Conservation (phyloP, 2,329 filamentous ascomycete genomes). For the Neonectria punicea region DNA sequence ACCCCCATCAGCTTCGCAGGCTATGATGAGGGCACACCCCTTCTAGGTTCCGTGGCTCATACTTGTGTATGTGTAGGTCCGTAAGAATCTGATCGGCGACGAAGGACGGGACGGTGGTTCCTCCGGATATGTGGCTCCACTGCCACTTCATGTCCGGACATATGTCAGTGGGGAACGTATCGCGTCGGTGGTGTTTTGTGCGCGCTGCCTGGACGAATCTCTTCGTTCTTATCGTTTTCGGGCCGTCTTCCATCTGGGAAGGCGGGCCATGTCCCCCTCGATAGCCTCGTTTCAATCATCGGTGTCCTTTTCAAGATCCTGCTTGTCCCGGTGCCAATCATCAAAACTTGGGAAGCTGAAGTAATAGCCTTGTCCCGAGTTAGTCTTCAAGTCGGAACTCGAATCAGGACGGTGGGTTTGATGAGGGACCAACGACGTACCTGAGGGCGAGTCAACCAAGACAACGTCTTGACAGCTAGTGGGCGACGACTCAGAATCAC, state of each 20-base stretch:
- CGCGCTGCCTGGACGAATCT: slow-evolving; percentile 22
- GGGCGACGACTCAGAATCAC: slow-evolving; percentile 33
- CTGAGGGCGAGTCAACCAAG: slow-evolving; percentile 43
- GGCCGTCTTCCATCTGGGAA: slow-evolving; percentile 29
- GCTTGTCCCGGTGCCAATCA: slow-evolving; percentile 64
- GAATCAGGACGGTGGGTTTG: neutral
- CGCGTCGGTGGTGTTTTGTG: slow-evolving; percentile 19
- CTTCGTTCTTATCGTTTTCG: slow-evolving; percentile 16
- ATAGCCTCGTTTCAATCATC: slow-evolving; percentile 37
- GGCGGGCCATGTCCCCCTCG: slow-evolving; percentile 19
- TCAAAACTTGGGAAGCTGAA: slow-evolving; percentile 81
- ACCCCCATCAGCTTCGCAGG: slow-evolving; percentile 24
- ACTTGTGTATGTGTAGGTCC: slow-evolving; percentile 6
- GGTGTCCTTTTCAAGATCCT: slow-evolving; percentile 38
- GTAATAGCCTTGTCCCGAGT: slow-evolving; percentile 60
- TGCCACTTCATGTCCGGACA: slow-evolving; percentile 29
- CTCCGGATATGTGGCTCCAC: slow-evolving; percentile 29
- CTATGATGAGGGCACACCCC: slow-evolving; percentile 29
- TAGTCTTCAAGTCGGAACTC: slow-evolving; percentile 48
- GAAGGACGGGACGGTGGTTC: slow-evolving; percentile 22
- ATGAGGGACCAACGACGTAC: slow-evolving; percentile 26
- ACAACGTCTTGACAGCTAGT: slow-evolving; percentile 38
- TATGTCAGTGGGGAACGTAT: slow-evolving; percentile 15
- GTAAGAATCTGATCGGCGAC: slow-evolving; percentile 20
- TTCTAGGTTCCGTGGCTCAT: slow-evolving; percentile 17